Conservation (phyloP, 495 filamentous ascomycete species). For the Aspergillus bridgeri region DNA sequence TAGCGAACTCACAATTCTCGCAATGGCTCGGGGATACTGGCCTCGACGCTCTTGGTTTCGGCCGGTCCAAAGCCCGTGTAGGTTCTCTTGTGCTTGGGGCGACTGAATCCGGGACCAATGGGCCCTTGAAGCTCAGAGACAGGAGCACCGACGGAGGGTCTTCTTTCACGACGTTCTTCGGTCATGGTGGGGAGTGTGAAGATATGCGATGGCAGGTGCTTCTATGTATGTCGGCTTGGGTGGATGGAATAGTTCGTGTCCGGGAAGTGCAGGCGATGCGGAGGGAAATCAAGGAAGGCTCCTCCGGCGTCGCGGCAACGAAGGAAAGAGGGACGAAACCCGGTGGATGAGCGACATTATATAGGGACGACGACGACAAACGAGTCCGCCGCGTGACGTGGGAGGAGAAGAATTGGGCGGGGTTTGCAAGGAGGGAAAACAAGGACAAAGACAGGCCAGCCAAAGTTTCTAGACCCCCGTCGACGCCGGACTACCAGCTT, state of each 20-base stretch:
- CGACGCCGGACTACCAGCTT: neutral
- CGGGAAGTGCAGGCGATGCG: neutral
- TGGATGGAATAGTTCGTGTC: neutral
- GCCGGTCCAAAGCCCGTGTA: constrained; percentile 84
- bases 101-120: constrained; percentile 64
- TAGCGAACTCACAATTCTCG: constrained; percentile 63
- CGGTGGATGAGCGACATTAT: neutral
- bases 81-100: constrained; percentile 94
- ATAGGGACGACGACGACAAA: too few relatives aligned
- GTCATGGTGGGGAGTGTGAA: constrained; percentile 15
- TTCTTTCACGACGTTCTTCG: constrained; percentile 54
- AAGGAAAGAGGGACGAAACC: neutral
- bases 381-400: neutral
- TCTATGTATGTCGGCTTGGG: neutral
- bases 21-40: constrained; percentile 81
- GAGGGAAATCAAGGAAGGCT: neutral
- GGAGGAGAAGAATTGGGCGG: neutral
- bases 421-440: neutral
- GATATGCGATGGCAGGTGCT: too few relatives aligned
- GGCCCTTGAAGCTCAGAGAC: constrained; percentile 79
- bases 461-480: neutral
- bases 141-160: constrained; percentile 74
- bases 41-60: constrained; percentile 93
- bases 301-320: neutral
- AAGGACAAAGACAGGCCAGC: neutral